Evolutionary conservation across 805 yeast genomes (phyloP).

Genomic region (Pichia gijzeniarum): DNA sequence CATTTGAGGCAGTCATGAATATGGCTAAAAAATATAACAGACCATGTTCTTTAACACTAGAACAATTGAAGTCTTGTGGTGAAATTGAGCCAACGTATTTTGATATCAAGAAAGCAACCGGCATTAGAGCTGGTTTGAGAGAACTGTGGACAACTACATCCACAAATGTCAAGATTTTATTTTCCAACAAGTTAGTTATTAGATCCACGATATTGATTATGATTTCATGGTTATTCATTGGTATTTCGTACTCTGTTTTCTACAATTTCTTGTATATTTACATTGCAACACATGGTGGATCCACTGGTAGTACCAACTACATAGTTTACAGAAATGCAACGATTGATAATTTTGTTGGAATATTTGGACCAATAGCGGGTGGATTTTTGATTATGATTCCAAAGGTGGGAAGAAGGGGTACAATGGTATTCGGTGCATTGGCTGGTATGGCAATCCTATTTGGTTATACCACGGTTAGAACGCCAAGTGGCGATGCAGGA

Average conservation of each 20-base stretch:
- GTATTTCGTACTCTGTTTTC: constrained; percentile 52
- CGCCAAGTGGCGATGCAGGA: constrained; percentile 48
- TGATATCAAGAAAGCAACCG: constrained; percentile 14
- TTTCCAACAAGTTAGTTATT: constrained; percentile 39
- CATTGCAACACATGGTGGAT: constrained; percentile 45
- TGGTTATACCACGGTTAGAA: constrained; percentile 56
- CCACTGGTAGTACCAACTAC: constrained; percentile 33
- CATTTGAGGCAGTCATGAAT: constrained; percentile 36
- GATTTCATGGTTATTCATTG: constrained; percentile 51
- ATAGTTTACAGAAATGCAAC: constrained; percentile 44
- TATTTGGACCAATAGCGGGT: constrained; percentile 49
- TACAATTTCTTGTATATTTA: constrained; percentile 49
- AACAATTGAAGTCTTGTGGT: constrained; percentile 41
- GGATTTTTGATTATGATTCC: constrained; percentile 32
- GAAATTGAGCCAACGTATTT: constrained; percentile 27
- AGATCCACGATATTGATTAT: constrained; percentile 39
- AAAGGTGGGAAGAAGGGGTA: constrained; percentile 49
- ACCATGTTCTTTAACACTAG: constrained; percentile 36
- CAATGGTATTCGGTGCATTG: constrained; percentile 45
- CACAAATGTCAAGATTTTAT: constrained; percentile 40
- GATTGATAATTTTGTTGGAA: constrained; percentile 40
- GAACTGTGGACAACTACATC: constrained; percentile 27
- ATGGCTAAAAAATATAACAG: constrained; percentile 43
- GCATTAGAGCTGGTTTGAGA: constrained; percentile 21
- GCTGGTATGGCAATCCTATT: constrained; percentile 52